A percentile compares a stretch with the other conserved stretches of the same genome.
phyloP scores from a whole-genome alignment of 148 eudicot species.

The Hydrangea macrophylla region DNA sequence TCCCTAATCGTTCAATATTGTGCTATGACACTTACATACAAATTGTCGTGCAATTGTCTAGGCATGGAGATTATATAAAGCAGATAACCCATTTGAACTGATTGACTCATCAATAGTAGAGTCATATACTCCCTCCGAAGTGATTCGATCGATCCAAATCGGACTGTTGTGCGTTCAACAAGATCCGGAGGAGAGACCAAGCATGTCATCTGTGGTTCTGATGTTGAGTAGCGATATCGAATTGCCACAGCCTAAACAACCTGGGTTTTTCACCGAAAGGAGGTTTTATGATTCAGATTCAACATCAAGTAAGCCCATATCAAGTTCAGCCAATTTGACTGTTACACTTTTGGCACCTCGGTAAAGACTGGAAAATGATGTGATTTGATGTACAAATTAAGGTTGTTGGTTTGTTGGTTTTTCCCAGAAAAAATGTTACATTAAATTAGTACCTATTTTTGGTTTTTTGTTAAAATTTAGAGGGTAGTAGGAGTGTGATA shows the following conservation, averaged over 20 bases:
- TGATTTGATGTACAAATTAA: too few relatives aligned
- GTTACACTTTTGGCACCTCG: background rate
- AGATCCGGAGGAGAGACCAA: slow-evolving; percentile 6
- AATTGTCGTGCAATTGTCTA: too few relatives aligned
- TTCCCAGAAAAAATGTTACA: too few relatives aligned
- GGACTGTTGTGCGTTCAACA: slow-evolving; percentile 15
- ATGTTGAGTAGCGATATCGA: background rate
- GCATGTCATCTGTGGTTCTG: background rate
- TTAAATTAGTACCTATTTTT: too few relatives aligned
- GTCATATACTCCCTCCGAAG: slow-evolving; percentile 6
- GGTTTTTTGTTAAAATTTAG: too few relatives aligned
- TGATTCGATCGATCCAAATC: slow-evolving; percentile 7
- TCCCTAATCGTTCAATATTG: too few relatives aligned
- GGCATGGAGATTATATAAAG: slow-evolving; percentile 12
- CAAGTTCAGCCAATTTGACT: background rate
- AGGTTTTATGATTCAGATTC: background rate
- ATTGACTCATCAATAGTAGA: background rate
- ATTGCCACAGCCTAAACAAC: background rate
- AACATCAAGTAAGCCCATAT: background rate
- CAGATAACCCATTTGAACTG: slow-evolving; percentile 2
- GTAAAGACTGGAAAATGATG: too few relatives aligned
- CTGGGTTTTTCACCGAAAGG: background rate
- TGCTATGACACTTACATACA: too few relatives aligned
- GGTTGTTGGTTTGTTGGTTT: too few relatives aligned
- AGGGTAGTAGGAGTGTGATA: too few relatives aligned